phyloP scores from a whole-genome alignment of 2,329 filamentous ascomycete species.

The Colletotrichum endophyticum region DNA sequence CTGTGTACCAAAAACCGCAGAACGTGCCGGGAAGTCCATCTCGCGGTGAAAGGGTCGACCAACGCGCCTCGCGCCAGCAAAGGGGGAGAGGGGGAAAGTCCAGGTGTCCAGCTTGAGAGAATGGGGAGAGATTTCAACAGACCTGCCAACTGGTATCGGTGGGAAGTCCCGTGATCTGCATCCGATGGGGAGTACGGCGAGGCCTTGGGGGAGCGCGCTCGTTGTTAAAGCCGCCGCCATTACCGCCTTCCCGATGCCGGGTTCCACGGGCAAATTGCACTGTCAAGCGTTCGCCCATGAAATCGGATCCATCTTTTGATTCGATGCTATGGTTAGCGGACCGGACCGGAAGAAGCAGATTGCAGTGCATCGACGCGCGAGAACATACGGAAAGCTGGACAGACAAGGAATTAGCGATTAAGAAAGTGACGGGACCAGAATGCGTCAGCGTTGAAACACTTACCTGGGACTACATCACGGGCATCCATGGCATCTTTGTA shows the following conservation, averaged over 20 bases:
- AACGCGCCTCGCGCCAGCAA: constrained; percentile 19
- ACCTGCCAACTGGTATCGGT: constrained; percentile 99
- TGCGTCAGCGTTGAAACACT: constrained; percentile 38
- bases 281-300: constrained; percentile 96
- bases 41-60: background rate
- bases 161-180: constrained; percentile 97
- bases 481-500: constrained; percentile 99
- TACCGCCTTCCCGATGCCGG: constrained; percentile 51
- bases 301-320: constrained; percentile 86
- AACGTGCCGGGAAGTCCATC: constrained; percentile 2
- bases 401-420: background rate
- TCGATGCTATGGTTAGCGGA: constrained; percentile 10
- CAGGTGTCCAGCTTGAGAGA: constrained; percentile 54
- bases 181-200: constrained; percentile 91
- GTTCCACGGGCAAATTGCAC: constrained; percentile 97
- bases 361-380: background rate
- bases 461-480: constrained; percentile 97
- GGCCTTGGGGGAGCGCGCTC: constrained; percentile 74
- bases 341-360: constrained; percentile 19
- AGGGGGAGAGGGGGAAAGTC: constrained; percentile 28
- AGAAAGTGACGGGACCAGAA: background rate
- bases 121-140: constrained; percentile 72
- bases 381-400: constrained; percentile 66
- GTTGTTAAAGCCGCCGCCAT: constrained; percentile 45
- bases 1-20: background rate